These are phyloP conservation scores for Candida tibetensis DNA, from an alignment of 805 yeast species.

Conservation along the genomic window DNA sequence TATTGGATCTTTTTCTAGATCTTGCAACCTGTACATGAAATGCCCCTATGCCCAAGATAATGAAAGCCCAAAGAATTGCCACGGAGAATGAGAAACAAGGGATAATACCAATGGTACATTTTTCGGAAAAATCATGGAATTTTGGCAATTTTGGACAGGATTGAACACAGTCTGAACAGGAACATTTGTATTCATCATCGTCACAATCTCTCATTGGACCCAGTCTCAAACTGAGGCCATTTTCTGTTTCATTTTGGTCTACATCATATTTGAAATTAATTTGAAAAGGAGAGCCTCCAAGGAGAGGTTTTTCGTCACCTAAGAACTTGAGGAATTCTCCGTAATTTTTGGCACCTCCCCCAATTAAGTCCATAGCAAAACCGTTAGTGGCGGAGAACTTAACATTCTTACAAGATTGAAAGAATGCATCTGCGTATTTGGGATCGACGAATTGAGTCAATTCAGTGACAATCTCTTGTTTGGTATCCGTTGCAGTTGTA, in stretches of 20 bases:
- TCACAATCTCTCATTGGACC: slow-evolving; percentile 51
- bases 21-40: slow-evolving; percentile 30
- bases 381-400: slow-evolving; percentile 95
- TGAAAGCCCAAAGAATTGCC: slow-evolving; percentile 44
- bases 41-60: slow-evolving; percentile 42
- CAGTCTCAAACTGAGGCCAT: slow-evolving; percentile 20
- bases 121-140: slow-evolving; percentile 31
- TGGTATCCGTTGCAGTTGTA: slow-evolving; percentile 46
- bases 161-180: slow-evolving; percentile 84
- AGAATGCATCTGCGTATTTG: slow-evolving; percentile 60
- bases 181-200: slow-evolving; percentile 67
- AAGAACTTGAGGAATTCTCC: slow-evolving; percentile 75
- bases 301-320: slow-evolving; percentile 90
- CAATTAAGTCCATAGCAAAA: slow-evolving; percentile 92
- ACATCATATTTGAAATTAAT: slow-evolving; percentile 64
- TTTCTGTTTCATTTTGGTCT: slow-evolving; percentile 10
- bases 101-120: slow-evolving; percentile 57
- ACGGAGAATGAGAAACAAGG: slow-evolving; percentile 75
- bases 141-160: slow-evolving; percentile 72
- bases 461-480: slow-evolving; percentile 64
- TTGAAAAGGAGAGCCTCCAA: slow-evolving; percentile 96
- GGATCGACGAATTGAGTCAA: slow-evolving; percentile 61
- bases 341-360: slow-evolving; percentile 91
- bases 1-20: background rate
- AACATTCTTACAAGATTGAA: slow-evolving; percentile 81